A percentile compares a stretch with the other conserved stretches of the same genome.
Evolutionary conservation across 371 early-diverging fungal species (phyloP).

Genomic region (Homolaphlyctis polyrhiza): DNA sequence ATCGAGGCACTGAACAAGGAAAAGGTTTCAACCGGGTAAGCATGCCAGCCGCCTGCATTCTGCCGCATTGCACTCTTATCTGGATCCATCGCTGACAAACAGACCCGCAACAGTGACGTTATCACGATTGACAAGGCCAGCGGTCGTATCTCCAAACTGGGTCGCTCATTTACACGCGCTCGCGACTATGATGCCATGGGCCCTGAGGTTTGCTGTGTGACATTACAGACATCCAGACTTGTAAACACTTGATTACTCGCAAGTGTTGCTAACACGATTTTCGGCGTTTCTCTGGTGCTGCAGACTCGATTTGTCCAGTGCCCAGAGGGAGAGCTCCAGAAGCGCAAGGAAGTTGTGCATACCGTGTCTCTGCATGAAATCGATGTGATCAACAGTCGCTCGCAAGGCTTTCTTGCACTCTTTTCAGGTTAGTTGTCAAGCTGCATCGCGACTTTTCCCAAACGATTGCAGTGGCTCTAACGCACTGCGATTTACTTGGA

Average conservation of each 20-base stretch:
- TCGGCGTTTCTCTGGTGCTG: not conserved
- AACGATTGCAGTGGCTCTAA: no score
- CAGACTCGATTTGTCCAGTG: constrained; percentile 95
- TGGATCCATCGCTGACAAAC: not conserved
- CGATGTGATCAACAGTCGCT: constrained; percentile 98
- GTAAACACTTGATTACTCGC: no score
- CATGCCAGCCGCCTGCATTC: not conserved
- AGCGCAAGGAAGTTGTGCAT: constrained; percentile 91
- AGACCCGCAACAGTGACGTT: constrained; percentile 70
- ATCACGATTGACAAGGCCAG: constrained; percentile 97
- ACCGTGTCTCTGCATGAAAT: constrained; percentile 98
- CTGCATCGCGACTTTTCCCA: not conserved
- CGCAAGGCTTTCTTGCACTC: constrained; percentile 94
- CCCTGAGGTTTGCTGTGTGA: constrained; percentile 61
- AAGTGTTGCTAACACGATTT: no score
- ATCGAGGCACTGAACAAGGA: constrained; percentile 95
- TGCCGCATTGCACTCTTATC: not conserved
- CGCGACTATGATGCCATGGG: constrained; percentile 97
- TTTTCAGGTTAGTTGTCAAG: constrained; percentile 67
- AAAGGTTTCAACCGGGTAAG: constrained; percentile 89
- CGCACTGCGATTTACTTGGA: no score
- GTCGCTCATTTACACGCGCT: constrained; percentile 89
- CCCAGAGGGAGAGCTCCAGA: constrained; percentile 99
- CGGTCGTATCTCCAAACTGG: constrained; percentile 96
- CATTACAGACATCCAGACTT: not conserved